These are phyloP conservation scores for Inga laurina DNA, from an alignment of 306 rosid genomes.

Conservation along the genomic window DNA sequence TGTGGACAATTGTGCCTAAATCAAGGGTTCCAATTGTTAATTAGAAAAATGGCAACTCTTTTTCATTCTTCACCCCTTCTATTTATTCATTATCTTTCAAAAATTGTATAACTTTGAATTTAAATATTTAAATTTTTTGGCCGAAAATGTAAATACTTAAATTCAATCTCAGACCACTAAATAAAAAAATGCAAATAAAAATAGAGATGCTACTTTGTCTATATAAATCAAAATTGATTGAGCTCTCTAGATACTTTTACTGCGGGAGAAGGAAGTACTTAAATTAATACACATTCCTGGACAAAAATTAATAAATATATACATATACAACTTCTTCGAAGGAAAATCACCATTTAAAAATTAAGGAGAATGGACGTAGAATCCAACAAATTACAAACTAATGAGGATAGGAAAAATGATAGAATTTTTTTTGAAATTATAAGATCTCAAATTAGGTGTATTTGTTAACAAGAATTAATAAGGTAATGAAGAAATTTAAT, in stretches of 20 bases:
- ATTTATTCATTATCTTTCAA: neutral
- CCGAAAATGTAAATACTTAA: too few relatives aligned
- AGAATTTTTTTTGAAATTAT: too few relatives aligned
- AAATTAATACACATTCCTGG: neutral
- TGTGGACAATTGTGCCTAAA: too few relatives aligned
- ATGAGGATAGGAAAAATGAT: too few relatives aligned
- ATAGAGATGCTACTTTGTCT: neutral
- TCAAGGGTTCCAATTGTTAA: too few relatives aligned
- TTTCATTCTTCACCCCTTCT: neutral
- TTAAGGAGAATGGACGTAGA: conserved; percentile 5
- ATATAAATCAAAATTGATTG: neutral
- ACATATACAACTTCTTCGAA: neutral
- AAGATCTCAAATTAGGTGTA: too few relatives aligned
- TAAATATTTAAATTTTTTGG: too few relatives aligned
- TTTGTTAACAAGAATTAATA: too few relatives aligned
- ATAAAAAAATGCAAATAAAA: neutral
- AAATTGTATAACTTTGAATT: neutral
- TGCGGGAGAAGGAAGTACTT: neutral
- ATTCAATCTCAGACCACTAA: neutral
- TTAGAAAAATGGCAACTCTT: neutral
- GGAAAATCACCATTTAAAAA: neutral
- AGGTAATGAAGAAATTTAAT: too few relatives aligned
- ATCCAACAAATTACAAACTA: conserved; percentile 20
- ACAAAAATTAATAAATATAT: conserved; percentile 8
- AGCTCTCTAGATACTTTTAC: neutral